Conservation (phyloP, 2,329 filamentous ascomycete species). For the Colletotrichum sp. region DNA sequence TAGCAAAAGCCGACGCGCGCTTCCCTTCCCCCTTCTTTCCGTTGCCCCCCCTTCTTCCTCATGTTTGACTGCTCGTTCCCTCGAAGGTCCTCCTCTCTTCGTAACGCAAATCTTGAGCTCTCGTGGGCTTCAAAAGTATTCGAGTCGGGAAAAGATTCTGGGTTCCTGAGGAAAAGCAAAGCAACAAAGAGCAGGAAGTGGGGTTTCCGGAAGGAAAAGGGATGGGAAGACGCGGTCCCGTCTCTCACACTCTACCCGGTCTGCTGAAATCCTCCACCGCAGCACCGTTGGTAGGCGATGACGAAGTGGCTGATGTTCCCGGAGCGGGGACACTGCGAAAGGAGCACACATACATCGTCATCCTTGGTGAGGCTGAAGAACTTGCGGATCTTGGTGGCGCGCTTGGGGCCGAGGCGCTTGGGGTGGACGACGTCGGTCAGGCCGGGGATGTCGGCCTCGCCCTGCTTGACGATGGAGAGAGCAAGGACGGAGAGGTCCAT, state of each 20-base stretch:
- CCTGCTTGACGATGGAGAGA: conserved; percentile 97
- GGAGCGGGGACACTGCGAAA: conserved; percentile 35
- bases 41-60: neutral
- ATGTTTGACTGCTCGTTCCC: neutral
- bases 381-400: conserved; percentile 98
- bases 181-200: neutral
- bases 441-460: conserved; percentile 91
- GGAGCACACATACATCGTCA: conserved; percentile 89
- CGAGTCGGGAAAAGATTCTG: neutral
- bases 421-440: conserved; percentile 97
- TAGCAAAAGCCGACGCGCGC: conserved; percentile 15
- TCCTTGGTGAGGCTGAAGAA: conserved; percentile 99
- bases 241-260: conserved; percentile 66
- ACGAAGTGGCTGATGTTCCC: conserved; percentile 53
- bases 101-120: conserved; percentile 1
- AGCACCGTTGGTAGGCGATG: conserved; percentile 72
- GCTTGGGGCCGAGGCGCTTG: conserved; percentile 99
- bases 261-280: conserved; percentile 47
- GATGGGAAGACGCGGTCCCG: conserved; percentile 26
- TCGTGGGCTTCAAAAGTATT: conserved; percentile 23
- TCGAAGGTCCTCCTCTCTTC: neutral
- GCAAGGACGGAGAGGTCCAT: conserved; percentile 95
- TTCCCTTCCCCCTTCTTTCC: neutral
- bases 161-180: neutral
- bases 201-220: neutral